phyloP scores from a whole-genome alignment of 345 rosid genomes.

The Melaleuca quinquenervia region DNA sequence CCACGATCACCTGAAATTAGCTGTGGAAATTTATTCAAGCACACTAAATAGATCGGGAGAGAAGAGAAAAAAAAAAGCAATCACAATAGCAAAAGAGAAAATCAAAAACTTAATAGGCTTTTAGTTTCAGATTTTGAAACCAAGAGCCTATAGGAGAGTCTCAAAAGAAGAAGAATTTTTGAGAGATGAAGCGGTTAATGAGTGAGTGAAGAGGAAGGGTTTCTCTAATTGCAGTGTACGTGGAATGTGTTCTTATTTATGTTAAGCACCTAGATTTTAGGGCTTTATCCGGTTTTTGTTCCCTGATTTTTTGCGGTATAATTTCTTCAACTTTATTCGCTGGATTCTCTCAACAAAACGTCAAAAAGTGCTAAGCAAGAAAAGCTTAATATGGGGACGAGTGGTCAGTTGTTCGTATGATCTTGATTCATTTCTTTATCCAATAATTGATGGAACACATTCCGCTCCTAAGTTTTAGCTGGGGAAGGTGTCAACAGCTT shows the following conservation, averaged over 20 bases:
- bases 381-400: not conserved
- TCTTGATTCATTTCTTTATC: not conserved
- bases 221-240: too few relatives aligned
- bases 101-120: too few relatives aligned
- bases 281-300: not conserved
- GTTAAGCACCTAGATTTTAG: not conserved
- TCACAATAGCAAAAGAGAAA: too few relatives aligned
- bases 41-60: too few relatives aligned
- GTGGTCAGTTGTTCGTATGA: not conserved
- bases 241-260: not conserved
- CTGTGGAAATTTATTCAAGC: too few relatives aligned
- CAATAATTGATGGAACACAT: not conserved
- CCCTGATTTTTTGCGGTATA: not conserved
- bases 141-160: too few relatives aligned
- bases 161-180: too few relatives aligned
- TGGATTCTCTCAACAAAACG: not conserved
- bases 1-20: too few relatives aligned
- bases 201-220: too few relatives aligned
- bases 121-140: too few relatives aligned
- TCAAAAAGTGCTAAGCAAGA: not conserved
- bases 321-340: not conserved
- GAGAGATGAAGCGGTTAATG: too few relatives aligned
- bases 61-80: too few relatives aligned
- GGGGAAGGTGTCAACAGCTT: not conserved
- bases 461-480: not conserved